A percentile compares a stretch with the other conserved stretches of the same genome.
phyloP scores from a whole-genome alignment of 2,329 filamentous ascomycete species.

The Aureobasidium leucospermi region DNA sequence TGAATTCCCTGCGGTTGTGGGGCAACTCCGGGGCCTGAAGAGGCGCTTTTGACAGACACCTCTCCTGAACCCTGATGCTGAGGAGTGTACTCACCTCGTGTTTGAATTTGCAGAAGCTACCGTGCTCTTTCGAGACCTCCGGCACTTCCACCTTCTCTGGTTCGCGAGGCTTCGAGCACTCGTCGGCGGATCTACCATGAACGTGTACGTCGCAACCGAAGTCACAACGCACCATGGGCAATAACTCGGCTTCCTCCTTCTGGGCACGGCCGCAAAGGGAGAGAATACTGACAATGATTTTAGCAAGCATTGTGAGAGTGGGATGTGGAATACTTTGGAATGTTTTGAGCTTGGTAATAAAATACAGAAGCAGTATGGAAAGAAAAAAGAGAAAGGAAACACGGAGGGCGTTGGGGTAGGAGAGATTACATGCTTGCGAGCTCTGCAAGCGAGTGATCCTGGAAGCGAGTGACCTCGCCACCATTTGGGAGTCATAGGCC shows the following conservation, averaged over 20 bases:
- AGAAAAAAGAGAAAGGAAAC: background rate
- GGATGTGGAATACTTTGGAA: background rate
- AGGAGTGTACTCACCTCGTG: background rate
- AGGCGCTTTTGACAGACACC: background rate
- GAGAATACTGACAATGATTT: background rate
- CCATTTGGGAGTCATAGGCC: no score
- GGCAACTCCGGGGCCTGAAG: background rate
- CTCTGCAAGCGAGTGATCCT: no score
- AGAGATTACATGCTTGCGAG: no score
- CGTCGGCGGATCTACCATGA: background rate
- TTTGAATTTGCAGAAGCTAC: background rate
- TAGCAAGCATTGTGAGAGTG: background rate
- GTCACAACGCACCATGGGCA: background rate
- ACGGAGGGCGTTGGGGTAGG: background rate
- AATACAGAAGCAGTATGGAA: background rate
- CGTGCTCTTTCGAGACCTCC: background rate
- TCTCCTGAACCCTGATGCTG: background rate
- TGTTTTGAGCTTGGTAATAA: background rate
- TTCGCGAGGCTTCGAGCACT: background rate
- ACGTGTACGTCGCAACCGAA: background rate
- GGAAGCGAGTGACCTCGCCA: no score
- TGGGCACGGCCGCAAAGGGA: background rate
- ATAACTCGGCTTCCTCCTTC: background rate
- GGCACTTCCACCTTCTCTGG: background rate
- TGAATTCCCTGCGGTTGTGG: background rate